Conservation (phyloP, 257 asterid genomes). For the Primulina tabacum region DNA sequence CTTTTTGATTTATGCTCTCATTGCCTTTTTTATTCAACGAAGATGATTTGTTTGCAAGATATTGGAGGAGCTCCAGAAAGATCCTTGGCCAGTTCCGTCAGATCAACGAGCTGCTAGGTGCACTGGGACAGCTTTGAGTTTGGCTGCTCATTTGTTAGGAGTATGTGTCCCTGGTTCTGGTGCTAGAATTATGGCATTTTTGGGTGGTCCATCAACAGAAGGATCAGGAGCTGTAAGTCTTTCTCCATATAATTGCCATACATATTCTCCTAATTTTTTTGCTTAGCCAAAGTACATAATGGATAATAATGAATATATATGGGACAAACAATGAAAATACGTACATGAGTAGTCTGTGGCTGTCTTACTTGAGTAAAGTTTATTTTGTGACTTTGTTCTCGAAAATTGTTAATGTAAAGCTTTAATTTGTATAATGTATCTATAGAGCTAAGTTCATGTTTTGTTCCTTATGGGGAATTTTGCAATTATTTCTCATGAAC, state of each 20-base stretch:
- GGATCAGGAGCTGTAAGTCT: slow-evolving; percentile 87
- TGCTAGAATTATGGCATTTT: slow-evolving; percentile 92
- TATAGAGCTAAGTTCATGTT: background rate
- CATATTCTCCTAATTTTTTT: background rate
- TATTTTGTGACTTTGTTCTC: slow-evolving; percentile 14
- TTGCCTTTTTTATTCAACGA: slow-evolving; percentile 8
- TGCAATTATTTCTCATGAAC: slow-evolving; percentile 8
- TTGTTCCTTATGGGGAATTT: background rate
- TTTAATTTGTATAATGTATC: background rate
- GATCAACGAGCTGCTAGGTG: slow-evolving; percentile 92
- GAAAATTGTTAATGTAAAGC: background rate
- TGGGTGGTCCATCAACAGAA: slow-evolving; percentile 97
- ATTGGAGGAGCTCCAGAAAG: slow-evolving; percentile 96
- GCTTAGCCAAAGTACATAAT: slow-evolving; percentile 2
- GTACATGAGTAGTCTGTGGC: slow-evolving; percentile 8
- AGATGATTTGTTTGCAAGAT: slow-evolving; percentile 42
- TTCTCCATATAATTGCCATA: slow-evolving; percentile 4
- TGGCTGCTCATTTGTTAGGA: slow-evolving; percentile 96
- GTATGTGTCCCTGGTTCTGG: slow-evolving; percentile 94
- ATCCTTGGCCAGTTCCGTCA: slow-evolving; percentile 92
- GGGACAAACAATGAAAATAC: background rate
- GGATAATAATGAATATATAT: background rate
- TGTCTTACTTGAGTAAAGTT: background rate
- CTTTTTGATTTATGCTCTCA: background rate
- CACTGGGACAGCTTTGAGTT: slow-evolving; percentile 86